Evolutionary conservation across 257 asterid genomes (phyloP), one percentile per base, ranked within the genome.

Genomic region (Linaria vulgaris): DNA sequence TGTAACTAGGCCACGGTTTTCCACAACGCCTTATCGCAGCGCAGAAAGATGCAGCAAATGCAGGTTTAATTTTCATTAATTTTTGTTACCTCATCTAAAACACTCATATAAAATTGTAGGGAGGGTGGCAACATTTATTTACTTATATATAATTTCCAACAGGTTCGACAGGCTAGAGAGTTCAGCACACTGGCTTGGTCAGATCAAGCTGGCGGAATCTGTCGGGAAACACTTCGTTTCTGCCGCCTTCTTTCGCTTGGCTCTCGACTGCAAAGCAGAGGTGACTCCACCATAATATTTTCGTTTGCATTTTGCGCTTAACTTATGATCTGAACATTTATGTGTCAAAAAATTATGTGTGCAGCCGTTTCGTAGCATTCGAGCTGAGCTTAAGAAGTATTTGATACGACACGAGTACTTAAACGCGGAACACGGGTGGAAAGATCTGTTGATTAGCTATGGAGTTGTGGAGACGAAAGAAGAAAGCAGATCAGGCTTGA

Each of bases 1-100:
- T 27, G 38, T 57, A n/a, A 21, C 56, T 21, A 14, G 37, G 80
- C 69, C 79, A 6, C 60, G 82, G 69, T 56, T 70, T 39, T 39
- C 75, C 0, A 69, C 66, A 7, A 84, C 91, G 17, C 97, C 97
- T 25, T 84, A 70, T 46, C 76, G 30, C 2, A 89, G 82, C 30
- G 94, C 89, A 0, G 88, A 77, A 64, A 84, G 51, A 61, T 89
- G 96, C 81, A 84, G 95, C 83, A 89, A 86, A 67, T 89, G 96
- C 74, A 79, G 91, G 74, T 27, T 6, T 27, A 2, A 27, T 27
- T 27, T n/a, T n/a, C n/a, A n/a, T n/a, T n/a, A n/a, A n/a, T n/a
- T n/a, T n/a, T n/a, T 27, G 34, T 6, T 6, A 27, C 6, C 34
- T 27, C 34, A 27, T 27, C 6, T 6, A 27, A 27, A 27, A 27